A percentile compares a stretch with the other conserved stretches of the same genome.
These are phyloP conservation scores for Prinsepia uniflora DNA, from an alignment of 306 rosid species.

Conservation along the genomic window DNA sequence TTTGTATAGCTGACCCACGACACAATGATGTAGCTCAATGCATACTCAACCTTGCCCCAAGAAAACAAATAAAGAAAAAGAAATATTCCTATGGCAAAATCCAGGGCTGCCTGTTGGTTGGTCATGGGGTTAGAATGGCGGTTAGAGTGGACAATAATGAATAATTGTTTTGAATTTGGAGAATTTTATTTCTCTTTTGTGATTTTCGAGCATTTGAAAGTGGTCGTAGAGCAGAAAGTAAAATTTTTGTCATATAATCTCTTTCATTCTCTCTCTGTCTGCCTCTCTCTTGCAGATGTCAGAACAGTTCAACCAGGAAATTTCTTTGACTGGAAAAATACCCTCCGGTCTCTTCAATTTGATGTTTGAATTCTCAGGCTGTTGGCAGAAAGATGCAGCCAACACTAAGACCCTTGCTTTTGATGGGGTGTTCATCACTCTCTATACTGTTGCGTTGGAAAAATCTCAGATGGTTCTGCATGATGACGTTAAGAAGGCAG, in stretches of 20 bases:
- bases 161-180: neutral
- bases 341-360: slow-evolving; percentile 95
- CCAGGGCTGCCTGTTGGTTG: neutral
- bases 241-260: neutral
- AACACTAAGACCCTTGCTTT: slow-evolving; percentile 84
- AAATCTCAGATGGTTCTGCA: slow-evolving; percentile 84
- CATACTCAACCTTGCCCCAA: neutral
- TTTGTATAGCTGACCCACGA: neutral
- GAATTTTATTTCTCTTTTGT: neutral
- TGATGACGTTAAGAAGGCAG: slow-evolving; percentile 67
- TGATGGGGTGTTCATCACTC: slow-evolving; percentile 90
- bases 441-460: slow-evolving; percentile 86
- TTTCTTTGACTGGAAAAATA: slow-evolving; percentile 82
- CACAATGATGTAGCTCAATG: neutral
- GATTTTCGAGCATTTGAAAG: neutral
- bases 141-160: neutral
- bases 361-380: slow-evolving; percentile 89
- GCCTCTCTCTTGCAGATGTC: slow-evolving; percentile 65
- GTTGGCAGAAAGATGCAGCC: slow-evolving; percentile 99
- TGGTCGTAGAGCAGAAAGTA: neutral
- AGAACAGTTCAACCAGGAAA: slow-evolving; percentile 95
- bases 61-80: neutral
- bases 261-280: slow-evolving; percentile 2
- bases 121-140: neutral
- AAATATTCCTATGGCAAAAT: neutral